Base-by-base conservation (phyloP, 176 grass and related monocot genomes). In the Typha latifolia region DNA sequence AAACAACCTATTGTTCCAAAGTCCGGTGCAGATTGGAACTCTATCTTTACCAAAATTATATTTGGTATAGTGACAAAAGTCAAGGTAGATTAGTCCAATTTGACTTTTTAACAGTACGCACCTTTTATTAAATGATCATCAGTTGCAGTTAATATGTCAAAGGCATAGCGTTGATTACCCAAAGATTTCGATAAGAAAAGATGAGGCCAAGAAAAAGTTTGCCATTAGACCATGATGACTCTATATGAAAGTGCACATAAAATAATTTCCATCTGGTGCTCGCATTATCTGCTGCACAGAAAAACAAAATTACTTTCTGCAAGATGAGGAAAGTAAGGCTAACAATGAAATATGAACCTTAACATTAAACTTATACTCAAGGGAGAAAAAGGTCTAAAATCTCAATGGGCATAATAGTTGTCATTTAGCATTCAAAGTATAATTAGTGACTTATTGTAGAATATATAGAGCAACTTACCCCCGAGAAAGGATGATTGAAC, bases 401-500 rank as follows among this genome's bases (percentile, higher is more conserved):
- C 52, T 56, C 8, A 56, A 56, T 56, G 5, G 52, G 52, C 52
- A 20, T 20, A 59, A 22, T 19, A 59, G 5, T 59, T 59, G 53
- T 59, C 20, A 59, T 21, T n/a, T 21, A 59, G 11, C 53, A 59
- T 59, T 59, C 20, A 19, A 9, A 21, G 11, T 19, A 59, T 59
- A 10, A 19, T 16, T 59, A 4, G 32, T 14, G n/a, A n/a, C n/a
- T n/a, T n/a, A n/a, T n/a, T n/a, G 29, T 47, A 37, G 62, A 62
- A 47, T 61, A 71, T 20, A 83, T 22, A 50, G 37, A 71, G 48
- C 19, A 65, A 64, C 63, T 82, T 87, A 99, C 94, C 89, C 77
- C 88, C 81, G 49, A 99, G 66, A 83, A 93, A 99, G 56, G 85
- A 69, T 74, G 87, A 78, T 72, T 92, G 89, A 66, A 97, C 64